Base-by-base conservation (phyloP, 768 basidiomycete genomes). In the Panus rudis region DNA sequence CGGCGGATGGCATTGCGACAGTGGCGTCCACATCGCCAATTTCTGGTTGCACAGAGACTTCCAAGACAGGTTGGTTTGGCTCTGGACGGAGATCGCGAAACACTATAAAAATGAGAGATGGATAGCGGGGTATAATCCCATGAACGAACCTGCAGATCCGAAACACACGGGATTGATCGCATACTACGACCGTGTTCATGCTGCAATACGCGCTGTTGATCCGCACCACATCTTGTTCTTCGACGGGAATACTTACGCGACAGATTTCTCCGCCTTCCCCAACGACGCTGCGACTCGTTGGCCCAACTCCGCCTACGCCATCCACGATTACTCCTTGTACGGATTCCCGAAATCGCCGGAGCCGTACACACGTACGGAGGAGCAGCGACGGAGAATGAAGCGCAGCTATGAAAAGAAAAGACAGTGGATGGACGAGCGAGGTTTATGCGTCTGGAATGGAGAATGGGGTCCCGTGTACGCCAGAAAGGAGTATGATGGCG, bases 401-500 rank as follows among this genome's bases (percentile, higher is more conserved):
- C 62, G 72, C 46, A 79, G 75, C 52, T 88, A 83, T 54, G 75
- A 81, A 60, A 78, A 78, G 66, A 90, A 91, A 63, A 67, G 82
- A 23, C 72, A 76, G 52, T 90, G 82, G 81, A 82, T 86, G 81
- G 78, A 84, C 51, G 65, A 75, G 56, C 65, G 70, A 4, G 72
- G 73, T 1, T 63, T 84, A 22, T 81, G 79, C 48, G 81, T 84
- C 12, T 81, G 81, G 84, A 84, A 87, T 50, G 87, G 87, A 21
- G 87, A 88, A 59, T 89, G 78, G 71, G 89, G 88, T n/a, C 85
- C 86, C 1, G 86, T 91, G 23, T 90, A 89, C 50, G 82, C 83
- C 2, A 64, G 83, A 49, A 64, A 64, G 60, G 61, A 69, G 47
- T 64, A 62, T 39, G 70, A 71, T 20, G 79, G 83, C 2, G 69